These are phyloP conservation scores for Golubevia sp. DNA, from an alignment of 1,284 basidiomycete species.

Conservation along the genomic window DNA sequence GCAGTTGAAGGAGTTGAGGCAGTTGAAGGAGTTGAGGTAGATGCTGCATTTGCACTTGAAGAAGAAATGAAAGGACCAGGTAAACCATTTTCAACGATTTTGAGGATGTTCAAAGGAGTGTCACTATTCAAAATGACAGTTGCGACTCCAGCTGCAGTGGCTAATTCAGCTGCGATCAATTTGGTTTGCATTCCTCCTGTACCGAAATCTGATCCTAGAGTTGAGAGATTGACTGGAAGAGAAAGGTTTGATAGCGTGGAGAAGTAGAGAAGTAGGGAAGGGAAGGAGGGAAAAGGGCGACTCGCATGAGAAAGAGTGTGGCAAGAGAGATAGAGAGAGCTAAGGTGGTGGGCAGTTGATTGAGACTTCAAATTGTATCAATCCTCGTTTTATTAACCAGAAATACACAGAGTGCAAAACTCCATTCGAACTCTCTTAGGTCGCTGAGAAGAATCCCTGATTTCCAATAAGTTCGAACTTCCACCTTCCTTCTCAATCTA, in stretches of 20 bases:
- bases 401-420: too few relatives aligned
- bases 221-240: conserved; percentile 79
- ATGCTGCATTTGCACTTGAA: conserved; percentile 68
- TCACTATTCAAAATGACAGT: conserved; percentile 72
- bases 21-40: conserved; percentile 12
- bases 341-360: too few relatives aligned
- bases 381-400: too few relatives aligned
- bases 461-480: too few relatives aligned
- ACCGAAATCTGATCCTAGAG: conserved; percentile 87
- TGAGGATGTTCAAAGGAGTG: conserved; percentile 76
- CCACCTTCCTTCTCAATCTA: too few relatives aligned
- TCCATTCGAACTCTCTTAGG: too few relatives aligned
- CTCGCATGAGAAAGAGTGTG: neutral
- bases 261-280: too few relatives aligned
- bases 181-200: conserved; percentile 99
- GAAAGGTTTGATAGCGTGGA: too few relatives aligned
- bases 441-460: too few relatives aligned
- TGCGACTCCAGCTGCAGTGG: conserved; percentile 89
- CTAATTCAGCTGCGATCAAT: conserved; percentile 95
- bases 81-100: too few relatives aligned
- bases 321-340: neutral
- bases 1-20: conserved; percentile 10
- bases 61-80: neutral
- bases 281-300: neutral
- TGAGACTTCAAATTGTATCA: too few relatives aligned